A percentile compares a stretch with the other conserved stretches of the same genome.
These are phyloP conservation scores for Hanseniaspora clermontiae DNA, from an alignment of 805 yeast species.

Conservation along the genomic window DNA sequence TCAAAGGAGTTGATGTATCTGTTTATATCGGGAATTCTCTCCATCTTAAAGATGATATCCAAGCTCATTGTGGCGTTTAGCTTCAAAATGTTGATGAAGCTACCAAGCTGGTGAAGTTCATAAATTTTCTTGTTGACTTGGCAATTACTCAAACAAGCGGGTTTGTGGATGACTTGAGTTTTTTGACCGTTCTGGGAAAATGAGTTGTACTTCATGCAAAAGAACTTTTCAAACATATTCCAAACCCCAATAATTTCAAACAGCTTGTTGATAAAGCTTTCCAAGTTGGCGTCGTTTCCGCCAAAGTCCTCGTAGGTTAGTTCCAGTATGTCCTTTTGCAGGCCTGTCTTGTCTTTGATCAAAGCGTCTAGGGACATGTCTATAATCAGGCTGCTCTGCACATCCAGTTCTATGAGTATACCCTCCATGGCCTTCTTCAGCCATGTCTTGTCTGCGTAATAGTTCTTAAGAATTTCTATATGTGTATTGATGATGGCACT, in stretches of 20 bases:
- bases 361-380: conserved; percentile 69
- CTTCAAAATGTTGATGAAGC: conserved; percentile 52
- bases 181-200: conserved; percentile 18
- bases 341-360: neutral
- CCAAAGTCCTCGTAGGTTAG: conserved; percentile 16
- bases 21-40: conserved; percentile 54
- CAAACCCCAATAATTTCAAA: conserved; percentile 73
- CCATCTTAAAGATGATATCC: conserved; percentile 57
- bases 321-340: conserved; percentile 13
- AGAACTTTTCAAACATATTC: conserved; percentile 65
- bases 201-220: conserved; percentile 54
- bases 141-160: conserved; percentile 23
- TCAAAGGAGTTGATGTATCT: conserved; percentile 22
- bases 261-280: conserved; percentile 46
- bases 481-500: conserved; percentile 80
- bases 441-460: conserved; percentile 48
- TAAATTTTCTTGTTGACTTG: conserved; percentile 21
- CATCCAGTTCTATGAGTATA: conserved; percentile 77
- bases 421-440: conserved; percentile 56
- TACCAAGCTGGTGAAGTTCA: conserved; percentile 17
- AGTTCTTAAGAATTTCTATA: conserved; percentile 57
- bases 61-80: neutral
- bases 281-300: conserved; percentile 20
- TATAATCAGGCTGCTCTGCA: conserved; percentile 79
- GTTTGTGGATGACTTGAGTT: conserved; percentile 14